These are phyloP conservation scores for Hyphopichia khmerensis DNA, from an alignment of 1,139 yeast species.

Conservation along the genomic window DNA sequence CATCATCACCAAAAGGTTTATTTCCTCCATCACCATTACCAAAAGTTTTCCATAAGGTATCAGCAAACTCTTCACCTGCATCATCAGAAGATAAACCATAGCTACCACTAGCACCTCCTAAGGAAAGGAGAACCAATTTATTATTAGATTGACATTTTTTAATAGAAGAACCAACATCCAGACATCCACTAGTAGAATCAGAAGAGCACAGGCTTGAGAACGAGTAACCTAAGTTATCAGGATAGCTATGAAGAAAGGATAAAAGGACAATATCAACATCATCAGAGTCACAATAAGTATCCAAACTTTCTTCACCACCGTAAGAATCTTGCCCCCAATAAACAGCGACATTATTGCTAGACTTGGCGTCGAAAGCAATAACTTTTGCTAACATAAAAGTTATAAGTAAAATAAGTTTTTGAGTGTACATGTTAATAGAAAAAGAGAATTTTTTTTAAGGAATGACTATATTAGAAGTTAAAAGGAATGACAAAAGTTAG, in stretches of 20 bases:
- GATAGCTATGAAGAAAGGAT: conserved; percentile 69
- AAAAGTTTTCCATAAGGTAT: conserved; percentile 77
- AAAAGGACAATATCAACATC: conserved; percentile 71
- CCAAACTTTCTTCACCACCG: conserved; percentile 65
- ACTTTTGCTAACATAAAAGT: conserved; percentile 5
- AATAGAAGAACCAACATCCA: conserved; percentile 71
- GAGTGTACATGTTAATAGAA: conserved; percentile 4
- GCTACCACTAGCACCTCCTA: conserved; percentile 84
- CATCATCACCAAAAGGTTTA: conserved; percentile 70
- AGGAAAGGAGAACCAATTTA: conserved; percentile 71
- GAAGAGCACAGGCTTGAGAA: conserved; percentile 1
- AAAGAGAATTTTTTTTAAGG: too few species aligned
- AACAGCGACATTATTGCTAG: conserved; percentile 64
- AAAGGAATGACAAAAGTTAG: not conserved
- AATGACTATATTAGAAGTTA: conserved; percentile 7
- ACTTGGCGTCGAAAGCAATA: conserved; percentile 40
- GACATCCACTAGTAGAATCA: conserved; percentile 30
- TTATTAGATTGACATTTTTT: conserved; percentile 79
- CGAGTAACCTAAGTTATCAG: conserved; percentile 20
- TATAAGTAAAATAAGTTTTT: conserved; percentile 7
- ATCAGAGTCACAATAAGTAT: conserved; percentile 66
- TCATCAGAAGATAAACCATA: conserved; percentile 70
- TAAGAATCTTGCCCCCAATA: conserved; percentile 94
- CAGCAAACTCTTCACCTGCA: conserved; percentile 69
- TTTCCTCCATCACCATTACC: conserved; percentile 65